These are phyloP conservation scores for Diplodia seriata DNA, from an alignment of 2,329 filamentous ascomycete genomes.

Conservation along the genomic window DNA sequence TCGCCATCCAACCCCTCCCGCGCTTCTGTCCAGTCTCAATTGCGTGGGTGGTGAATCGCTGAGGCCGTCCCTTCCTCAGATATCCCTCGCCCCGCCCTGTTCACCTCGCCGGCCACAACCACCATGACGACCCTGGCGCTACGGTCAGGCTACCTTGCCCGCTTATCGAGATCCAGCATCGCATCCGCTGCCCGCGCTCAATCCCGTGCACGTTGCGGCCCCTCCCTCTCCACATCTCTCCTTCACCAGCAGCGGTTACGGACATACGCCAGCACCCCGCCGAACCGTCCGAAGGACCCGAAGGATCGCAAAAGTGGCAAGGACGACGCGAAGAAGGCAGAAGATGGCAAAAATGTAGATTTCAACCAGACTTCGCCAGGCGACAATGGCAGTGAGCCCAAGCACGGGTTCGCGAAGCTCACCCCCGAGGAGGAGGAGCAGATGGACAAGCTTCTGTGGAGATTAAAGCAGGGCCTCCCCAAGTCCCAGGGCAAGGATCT, in stretches of 20 bases:
- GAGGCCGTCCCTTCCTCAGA: slow-evolving; percentile 16
- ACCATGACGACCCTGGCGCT: slow-evolving; percentile 72
- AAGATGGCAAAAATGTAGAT: slow-evolving; percentile 43
- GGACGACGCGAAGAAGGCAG: slow-evolving; percentile 40
- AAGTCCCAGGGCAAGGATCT: slow-evolving; percentile 66
- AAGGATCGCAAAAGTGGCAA: slow-evolving; percentile 31
- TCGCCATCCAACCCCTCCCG: slow-evolving; percentile 12
- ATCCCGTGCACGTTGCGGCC: slow-evolving; percentile 44
- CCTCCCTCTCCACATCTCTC: slow-evolving; percentile 51
- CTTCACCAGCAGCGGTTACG: slow-evolving; percentile 53
- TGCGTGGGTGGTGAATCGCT: slow-evolving; percentile 32
- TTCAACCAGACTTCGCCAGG: slow-evolving; percentile 36
- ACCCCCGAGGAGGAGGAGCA: slow-evolving; percentile 63
- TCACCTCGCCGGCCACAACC: slow-evolving; percentile 39
- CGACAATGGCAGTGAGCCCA: slow-evolving; percentile 40
- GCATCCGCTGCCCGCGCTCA: slow-evolving; percentile 53
- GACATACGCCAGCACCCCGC: slow-evolving; percentile 51
- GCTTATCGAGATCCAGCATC: slow-evolving; percentile 63
- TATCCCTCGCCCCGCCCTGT: slow-evolving; percentile 30
- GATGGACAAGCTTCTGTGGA: slow-evolving; percentile 63
- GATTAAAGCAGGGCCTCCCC: slow-evolving; percentile 66
- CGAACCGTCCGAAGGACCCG: slow-evolving; percentile 39
- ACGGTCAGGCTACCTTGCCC: slow-evolving; percentile 70
- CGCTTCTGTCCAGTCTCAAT: slow-evolving; percentile 4
- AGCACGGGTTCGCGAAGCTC: slow-evolving; percentile 53